Conservation (phyloP, 306 rosid genomes). For the Carpinus fangiana region DNA sequence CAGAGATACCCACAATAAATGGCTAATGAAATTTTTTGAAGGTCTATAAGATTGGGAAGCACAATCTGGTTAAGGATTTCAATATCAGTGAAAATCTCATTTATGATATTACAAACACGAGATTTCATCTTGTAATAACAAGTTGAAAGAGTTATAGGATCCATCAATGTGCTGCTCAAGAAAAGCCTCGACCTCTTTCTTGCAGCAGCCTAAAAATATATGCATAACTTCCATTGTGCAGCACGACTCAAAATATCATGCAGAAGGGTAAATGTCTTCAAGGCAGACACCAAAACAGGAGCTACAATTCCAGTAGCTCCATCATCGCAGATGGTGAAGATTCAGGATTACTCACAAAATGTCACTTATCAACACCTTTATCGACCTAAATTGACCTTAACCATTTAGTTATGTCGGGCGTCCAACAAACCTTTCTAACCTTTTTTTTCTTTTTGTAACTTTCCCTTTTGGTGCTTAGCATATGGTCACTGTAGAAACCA, state of each 20-base stretch:
- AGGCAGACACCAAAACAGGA: conserved; percentile 20
- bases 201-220: conserved; percentile 25
- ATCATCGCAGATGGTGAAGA: conserved; percentile 29
- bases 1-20: conserved; percentile 34
- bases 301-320: conserved; percentile 30
- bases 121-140: conserved; percentile 34
- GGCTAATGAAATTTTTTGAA: conserved; percentile 39
- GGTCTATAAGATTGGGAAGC: conserved; percentile 29
- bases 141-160: conserved; percentile 6
- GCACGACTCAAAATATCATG: too few relatives aligned
- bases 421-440: not conserved
- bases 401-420: not conserved
- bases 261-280: too few relatives aligned
- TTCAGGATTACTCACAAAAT: not conserved
- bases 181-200: conserved; percentile 33
- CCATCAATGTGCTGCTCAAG: conserved; percentile 10
- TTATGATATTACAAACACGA: conserved; percentile 21
- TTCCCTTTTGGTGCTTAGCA: too few relatives aligned
- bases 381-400: conserved; percentile 3
- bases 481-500: too few relatives aligned
- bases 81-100: conserved; percentile 37
- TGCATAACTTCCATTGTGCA: too few relatives aligned
- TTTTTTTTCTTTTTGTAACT: too few relatives aligned
- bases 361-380: conserved; percentile 20
- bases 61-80: conserved; percentile 24